Conservation (phyloP, 768 basidiomycete genomes). For the Pluteus cervinus region DNA sequence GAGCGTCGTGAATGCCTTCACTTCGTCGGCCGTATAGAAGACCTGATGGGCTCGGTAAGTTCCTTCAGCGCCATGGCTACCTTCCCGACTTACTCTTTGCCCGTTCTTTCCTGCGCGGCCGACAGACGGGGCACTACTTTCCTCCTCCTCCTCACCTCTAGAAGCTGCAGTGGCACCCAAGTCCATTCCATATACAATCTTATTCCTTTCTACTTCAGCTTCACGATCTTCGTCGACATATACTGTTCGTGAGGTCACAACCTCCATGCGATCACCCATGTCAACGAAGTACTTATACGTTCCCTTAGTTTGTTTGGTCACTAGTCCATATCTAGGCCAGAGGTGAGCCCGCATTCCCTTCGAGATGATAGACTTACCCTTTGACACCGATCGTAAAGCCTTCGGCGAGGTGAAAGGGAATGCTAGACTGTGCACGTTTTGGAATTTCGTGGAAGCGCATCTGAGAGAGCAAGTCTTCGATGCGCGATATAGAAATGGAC, state of each 20-base stretch:
- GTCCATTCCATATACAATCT: constrained; percentile 39
- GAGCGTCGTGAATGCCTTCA: constrained; percentile 75
- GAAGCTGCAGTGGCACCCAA: constrained; percentile 26
- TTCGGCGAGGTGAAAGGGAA: constrained; percentile 75
- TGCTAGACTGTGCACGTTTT: constrained; percentile 76
- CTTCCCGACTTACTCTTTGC: constrained; percentile 36
- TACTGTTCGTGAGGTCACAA: constrained; percentile 60
- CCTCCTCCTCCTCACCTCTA: constrained; percentile 37
- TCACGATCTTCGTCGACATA: constrained; percentile 67
- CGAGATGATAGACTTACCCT: constrained; percentile 43
- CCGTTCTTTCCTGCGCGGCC: constrained; percentile 43
- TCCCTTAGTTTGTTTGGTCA: constrained; percentile 86
- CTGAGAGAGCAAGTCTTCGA: constrained; percentile 72
- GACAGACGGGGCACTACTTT: constrained; percentile 18
- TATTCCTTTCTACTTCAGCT: constrained; percentile 38
- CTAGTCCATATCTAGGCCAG: constrained; percentile 67
- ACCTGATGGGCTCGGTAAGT: constrained; percentile 38
- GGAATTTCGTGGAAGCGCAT: constrained; percentile 80
- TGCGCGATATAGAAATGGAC: constrained; percentile 69
- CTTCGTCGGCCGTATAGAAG: constrained; percentile 81
- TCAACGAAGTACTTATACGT: constrained; percentile 79
- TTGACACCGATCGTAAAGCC: constrained; percentile 76
- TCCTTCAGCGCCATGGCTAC: constrained; percentile 1
- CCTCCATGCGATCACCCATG: constrained; percentile 70
- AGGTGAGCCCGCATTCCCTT: constrained; percentile 1